Base-by-base conservation (phyloP, 257 asterid genomes). In the Nemophila menziesii region DNA sequence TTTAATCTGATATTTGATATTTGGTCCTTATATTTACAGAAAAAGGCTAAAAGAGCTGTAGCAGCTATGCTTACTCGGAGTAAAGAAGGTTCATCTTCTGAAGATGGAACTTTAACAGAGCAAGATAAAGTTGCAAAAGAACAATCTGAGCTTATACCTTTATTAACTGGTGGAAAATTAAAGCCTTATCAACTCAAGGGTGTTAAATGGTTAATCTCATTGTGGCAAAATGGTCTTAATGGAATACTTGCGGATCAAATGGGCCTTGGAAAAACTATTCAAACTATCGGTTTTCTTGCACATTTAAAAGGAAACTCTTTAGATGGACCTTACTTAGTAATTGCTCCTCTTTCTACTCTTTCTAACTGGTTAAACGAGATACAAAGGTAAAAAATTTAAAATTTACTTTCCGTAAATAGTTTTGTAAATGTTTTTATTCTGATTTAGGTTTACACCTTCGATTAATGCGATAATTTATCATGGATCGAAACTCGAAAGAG, bases 211-310 rank as follows among this genome's bases (percentile, higher is more conserved):
- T 71, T 90, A 89, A 90, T 90, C 65, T 90, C 99, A 16, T 56
- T 90, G 72, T 90, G 96, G 99, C 99, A 90, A 75, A 90, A 90
- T 65, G 99, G 99, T 48, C 54, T 90, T 50, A 90, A 90, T 64
- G 99, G 99, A 40, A 90, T 90, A 68, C 93, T 85, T 24, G 96
- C 99, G 27, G 99, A 90, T 79, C 99, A 90, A 70, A 90, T 90
- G 99, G 99, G 99, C 42, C 93, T 90, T 39, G 99, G 99, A 8
- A 85, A 90, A 82, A 90, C 99, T 33, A 86, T 90, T 65, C 99
- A 90, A 57, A 85, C 93, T 14, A 79, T 90, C 67, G 89, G 83
- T 54, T 90, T 90, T 68, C 94, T 90, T 55, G 74, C 96, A 46
- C 99, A 90, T 68, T 79, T 90, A 22, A 85, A 85, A 66, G 99